Evolutionary conservation across 2,329 filamentous ascomycete species (phyloP).

Genomic region (Talaromyces sp.): DNA sequence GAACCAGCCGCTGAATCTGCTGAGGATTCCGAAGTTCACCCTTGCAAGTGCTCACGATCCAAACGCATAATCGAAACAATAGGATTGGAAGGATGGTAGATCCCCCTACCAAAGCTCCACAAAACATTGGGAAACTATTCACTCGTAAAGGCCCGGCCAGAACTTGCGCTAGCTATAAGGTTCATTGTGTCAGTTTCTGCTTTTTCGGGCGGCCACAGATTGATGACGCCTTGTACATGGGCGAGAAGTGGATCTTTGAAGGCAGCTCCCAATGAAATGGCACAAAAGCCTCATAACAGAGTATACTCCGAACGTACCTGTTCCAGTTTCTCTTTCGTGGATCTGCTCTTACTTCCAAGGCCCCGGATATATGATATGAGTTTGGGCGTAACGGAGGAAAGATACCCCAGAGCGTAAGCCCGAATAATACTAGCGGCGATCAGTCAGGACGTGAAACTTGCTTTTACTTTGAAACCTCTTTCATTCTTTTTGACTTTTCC

Average conservation of each 20-base stretch:
- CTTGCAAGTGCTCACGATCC: slow-evolving; percentile 23
- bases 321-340: slow-evolving; percentile 36
- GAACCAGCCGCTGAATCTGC: slow-evolving; percentile 29
- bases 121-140: slow-evolving; percentile 57
- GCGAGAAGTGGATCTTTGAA: neutral
- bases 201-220: slow-evolving; percentile 3
- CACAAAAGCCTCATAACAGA: neutral
- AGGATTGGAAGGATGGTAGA: slow-evolving; percentile 50
- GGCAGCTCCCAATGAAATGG: neutral
- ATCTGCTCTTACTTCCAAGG: slow-evolving; percentile 36
- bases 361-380: slow-evolving; percentile 44
- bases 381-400: slow-evolving; percentile 51
- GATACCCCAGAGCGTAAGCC: slow-evolving; percentile 53
- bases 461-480: neutral
- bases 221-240: neutral
- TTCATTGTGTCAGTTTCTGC: slow-evolving; percentile 25
- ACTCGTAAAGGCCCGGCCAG: slow-evolving; percentile 45
- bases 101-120: slow-evolving; percentile 55
- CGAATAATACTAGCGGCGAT: slow-evolving; percentile 41
- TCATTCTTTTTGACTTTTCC: neutral
- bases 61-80: slow-evolving; percentile 29
- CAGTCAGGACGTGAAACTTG: slow-evolving; percentile 5
- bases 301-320: slow-evolving; percentile 35
- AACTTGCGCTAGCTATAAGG: slow-evolving; percentile 40
- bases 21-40: slow-evolving; percentile 20